Evolutionary conservation across 2,329 filamentous ascomycete genomes (phyloP), one percentile per base, ranked within the genome.

Genomic region (Helotiales sp.): DNA sequence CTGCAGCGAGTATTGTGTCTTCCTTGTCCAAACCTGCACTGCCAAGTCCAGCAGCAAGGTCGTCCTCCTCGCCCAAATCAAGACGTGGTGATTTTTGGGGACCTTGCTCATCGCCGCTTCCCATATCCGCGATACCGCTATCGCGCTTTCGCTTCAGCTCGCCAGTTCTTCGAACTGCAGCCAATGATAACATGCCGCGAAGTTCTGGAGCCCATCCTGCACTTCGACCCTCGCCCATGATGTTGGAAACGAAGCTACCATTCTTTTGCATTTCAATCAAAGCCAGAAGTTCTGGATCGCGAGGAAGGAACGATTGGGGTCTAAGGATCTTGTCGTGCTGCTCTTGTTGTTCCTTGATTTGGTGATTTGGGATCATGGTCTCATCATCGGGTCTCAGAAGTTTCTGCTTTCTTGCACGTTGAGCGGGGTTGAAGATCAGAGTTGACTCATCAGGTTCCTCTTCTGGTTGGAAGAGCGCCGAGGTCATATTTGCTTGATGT

Each of bases 61-160:
- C 72, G 20, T 87, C 86, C 40, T 91, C 90, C 45, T 90, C 89
- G 26, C 87, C 89, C 55, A 93, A 79, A 60, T 86, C 83, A 63
- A 86, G 76, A 57, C 90, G 89, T 63, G 93, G 87, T 57, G 88
- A 89, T 80, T 93, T 92, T 34, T 84, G 84, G 28, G 69, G 71
- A 5, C 66, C 67, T 62, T 87, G 85, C 70, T 85, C 87, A 37
- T 91, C 91, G 37, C 87, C 85, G 70, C 85, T 87, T 24, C 91
- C 92, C 70, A 96, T 86, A 75, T 95, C 93, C 52, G 91, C 92
- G 70, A 96, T 88, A 26, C 92, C 93, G 74, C 91, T 93, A 75
- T 97, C 93, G 30, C 96, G 90, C 85, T 99, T 99, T 67, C 96
- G 88, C 86, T 98, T 99, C 64, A 95, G 85, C 69, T 97, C 93